These are phyloP conservation scores for Amanita thiersii DNA, from an alignment of 768 basidiomycete genomes.

Conservation along the genomic window DNA sequence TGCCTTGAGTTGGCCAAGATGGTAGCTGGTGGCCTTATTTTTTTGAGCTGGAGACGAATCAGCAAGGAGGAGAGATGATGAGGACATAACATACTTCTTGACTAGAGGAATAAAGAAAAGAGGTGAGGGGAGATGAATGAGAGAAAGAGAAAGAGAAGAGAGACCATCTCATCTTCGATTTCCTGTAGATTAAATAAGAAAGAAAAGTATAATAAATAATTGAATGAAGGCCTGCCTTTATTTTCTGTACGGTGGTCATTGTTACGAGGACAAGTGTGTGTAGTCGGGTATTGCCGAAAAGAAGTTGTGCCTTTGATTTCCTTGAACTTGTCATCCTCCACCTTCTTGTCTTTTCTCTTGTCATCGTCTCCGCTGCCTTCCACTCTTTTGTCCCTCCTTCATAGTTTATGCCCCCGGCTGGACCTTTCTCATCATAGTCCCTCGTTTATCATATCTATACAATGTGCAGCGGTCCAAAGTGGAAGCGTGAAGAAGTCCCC, in stretches of 20 bases:
- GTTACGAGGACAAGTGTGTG: constrained; percentile 23
- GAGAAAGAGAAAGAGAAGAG: constrained; percentile 18
- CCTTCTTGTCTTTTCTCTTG: neutral
- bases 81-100: constrained; percentile 56
- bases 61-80: constrained; percentile 4
- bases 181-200: constrained; percentile 40
- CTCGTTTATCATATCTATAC: constrained; percentile 24
- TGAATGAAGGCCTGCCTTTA: constrained; percentile 45
- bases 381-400: constrained; percentile 20
- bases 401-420: constrained; percentile 49
- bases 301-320: constrained; percentile 10
- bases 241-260: constrained; percentile 91
- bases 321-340: constrained; percentile 1
- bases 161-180: constrained; percentile 96
- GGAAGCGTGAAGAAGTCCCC: constrained; percentile 96
- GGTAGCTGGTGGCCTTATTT: constrained; percentile 94
- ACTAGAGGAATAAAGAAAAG: constrained; percentile 34
- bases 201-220: constrained; percentile 14
- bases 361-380: constrained; percentile 11
- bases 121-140: constrained; percentile 15
- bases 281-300: constrained; percentile 30
- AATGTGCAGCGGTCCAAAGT: constrained; percentile 63
- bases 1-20: constrained; percentile 94
- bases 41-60: constrained; percentile 66
- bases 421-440: constrained; percentile 21